phyloP scores from a whole-genome alignment of 345 rosid species.

The Gossypium ekmanianum region DNA sequence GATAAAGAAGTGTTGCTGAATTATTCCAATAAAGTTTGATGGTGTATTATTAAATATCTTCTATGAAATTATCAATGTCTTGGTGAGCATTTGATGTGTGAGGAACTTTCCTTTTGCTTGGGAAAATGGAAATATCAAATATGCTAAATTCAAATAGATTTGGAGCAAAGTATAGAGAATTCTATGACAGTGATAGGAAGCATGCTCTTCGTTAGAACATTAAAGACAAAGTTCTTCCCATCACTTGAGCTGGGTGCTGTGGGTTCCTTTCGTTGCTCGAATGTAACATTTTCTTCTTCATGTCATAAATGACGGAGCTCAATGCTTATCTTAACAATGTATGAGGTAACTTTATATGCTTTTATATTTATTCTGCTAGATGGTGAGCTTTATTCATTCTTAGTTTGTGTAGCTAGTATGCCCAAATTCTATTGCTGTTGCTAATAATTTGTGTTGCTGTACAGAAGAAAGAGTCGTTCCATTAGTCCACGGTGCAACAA shows the following conservation, averaged over 20 bases:
- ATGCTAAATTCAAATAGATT: constrained; percentile 7
- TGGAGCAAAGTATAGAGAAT: constrained; percentile 21
- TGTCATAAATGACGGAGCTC: constrained; percentile 94
- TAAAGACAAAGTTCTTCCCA: constrained; percentile 42
- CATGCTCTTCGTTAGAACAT: constrained; percentile 31
- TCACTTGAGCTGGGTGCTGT: constrained; percentile 50
- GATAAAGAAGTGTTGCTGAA: constrained; percentile 14
- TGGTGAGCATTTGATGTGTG: background rate
- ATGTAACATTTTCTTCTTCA: constrained; percentile 84
- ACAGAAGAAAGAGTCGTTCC: constrained; percentile 90
- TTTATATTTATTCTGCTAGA: constrained; percentile 33
- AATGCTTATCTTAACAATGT: constrained; percentile 66
- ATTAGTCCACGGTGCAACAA: constrained; percentile 61
- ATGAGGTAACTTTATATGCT: constrained; percentile 92
- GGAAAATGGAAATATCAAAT: constrained; percentile 15
- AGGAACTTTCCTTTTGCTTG: constrained; percentile 15
- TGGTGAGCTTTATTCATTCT: constrained; percentile 35
- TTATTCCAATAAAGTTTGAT: constrained; percentile 12
- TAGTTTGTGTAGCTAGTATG: constrained; percentile 28
- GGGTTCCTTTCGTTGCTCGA: constrained; percentile 76
- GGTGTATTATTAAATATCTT: constrained; percentile 10
- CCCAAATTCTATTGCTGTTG: constrained; percentile 20
- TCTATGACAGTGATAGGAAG: constrained; percentile 33
- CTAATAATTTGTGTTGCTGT: constrained; percentile 40
- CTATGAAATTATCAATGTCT: constrained; percentile 6